A percentile compares a stretch with the other conserved stretches of the same genome.
Evolutionary conservation across 169 alveolate genomes (phyloP).

Genomic region (Eimeria sp.): DNA sequence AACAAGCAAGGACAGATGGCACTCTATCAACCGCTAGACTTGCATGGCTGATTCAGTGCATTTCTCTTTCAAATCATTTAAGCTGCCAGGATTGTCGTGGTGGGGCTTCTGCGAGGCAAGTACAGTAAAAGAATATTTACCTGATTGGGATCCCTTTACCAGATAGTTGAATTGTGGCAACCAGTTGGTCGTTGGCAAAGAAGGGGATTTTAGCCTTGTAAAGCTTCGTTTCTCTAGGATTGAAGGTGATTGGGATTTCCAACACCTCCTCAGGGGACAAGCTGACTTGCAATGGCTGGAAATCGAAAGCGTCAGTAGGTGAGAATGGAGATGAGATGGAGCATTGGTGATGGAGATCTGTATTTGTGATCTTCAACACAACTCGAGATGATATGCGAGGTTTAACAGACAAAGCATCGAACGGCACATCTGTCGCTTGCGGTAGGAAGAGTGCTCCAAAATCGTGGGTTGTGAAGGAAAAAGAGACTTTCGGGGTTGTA

Average conservation of each 20-base stretch:
- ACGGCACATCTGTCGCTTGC: slow-evolving; percentile 45
- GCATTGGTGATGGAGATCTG: slow-evolving; percentile 91
- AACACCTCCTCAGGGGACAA: slow-evolving; percentile 90
- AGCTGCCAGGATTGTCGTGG: background rate
- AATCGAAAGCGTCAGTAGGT: slow-evolving; percentile 88
- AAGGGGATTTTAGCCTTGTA: slow-evolving; percentile 93
- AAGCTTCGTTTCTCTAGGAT: slow-evolving; percentile 93
- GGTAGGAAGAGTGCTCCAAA: slow-evolving; percentile 96
- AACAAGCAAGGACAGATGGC: background rate
- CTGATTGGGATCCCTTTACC: slow-evolving; percentile 61
- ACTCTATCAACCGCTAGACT: background rate
- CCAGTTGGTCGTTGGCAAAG: slow-evolving; percentile 88
- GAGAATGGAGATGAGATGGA: slow-evolving; percentile 91
- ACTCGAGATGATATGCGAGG: slow-evolving; percentile 54
- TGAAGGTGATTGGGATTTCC: slow-evolving; percentile 93
- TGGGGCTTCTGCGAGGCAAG: background rate
- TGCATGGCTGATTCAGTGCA: background rate
- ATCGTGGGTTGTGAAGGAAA: slow-evolving; percentile 92
- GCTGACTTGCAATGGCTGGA: slow-evolving; percentile 85
- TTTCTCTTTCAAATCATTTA: background rate
- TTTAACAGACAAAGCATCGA: slow-evolving; percentile 2
- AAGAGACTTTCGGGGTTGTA: slow-evolving; percentile 94
- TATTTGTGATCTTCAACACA: slow-evolving; percentile 92
- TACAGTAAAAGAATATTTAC: background rate
- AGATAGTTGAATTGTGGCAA: slow-evolving; percentile 28